A percentile compares a stretch with the other conserved stretches of the same genome.
Evolutionary conservation across 345 rosid species (phyloP).

Genomic region (Eutrema yunnanense): DNA sequence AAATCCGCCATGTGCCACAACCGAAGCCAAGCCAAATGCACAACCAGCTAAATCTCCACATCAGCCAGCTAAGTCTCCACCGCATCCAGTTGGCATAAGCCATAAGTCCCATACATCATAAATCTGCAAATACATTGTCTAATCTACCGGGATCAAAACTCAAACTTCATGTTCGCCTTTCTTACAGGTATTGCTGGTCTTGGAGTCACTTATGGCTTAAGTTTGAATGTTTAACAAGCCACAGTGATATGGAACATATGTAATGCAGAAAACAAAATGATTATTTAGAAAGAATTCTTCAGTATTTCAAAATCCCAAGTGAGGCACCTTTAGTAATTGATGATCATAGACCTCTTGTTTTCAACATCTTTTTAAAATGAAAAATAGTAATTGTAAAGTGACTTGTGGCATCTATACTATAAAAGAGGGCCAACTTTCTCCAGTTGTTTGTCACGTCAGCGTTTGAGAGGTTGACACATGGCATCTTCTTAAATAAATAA

Average conservation of each 20-base stretch:
- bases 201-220: conserved; percentile 87
- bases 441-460: too few species aligned
- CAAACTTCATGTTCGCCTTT: background rate
- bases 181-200: conserved; percentile 82
- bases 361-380: too few species aligned
- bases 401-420: too few species aligned
- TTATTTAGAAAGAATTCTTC: conserved; percentile 65
- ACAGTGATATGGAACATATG: conserved; percentile 47
- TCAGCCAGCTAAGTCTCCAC: too few species aligned
- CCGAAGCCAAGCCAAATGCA: too few species aligned
- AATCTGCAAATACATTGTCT: background rate
- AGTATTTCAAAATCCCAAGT: conserved; percentile 64
- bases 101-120: conserved; percentile 33
- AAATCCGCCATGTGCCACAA: too few species aligned
- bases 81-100: too few species aligned
- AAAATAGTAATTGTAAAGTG: too few species aligned
- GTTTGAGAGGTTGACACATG: too few species aligned
- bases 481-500: too few species aligned
- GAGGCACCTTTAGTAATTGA: conserved; percentile 70
- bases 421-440: too few species aligned
- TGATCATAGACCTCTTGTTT: conserved; percentile 45
- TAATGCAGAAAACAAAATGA: conserved; percentile 84
- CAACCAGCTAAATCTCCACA: too few species aligned
- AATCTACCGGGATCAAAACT: background rate
- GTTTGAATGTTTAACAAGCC: conserved; percentile 82